Base-by-base conservation (phyloP, 148 eudicot species). In the Nepenthes gracilis region DNA sequence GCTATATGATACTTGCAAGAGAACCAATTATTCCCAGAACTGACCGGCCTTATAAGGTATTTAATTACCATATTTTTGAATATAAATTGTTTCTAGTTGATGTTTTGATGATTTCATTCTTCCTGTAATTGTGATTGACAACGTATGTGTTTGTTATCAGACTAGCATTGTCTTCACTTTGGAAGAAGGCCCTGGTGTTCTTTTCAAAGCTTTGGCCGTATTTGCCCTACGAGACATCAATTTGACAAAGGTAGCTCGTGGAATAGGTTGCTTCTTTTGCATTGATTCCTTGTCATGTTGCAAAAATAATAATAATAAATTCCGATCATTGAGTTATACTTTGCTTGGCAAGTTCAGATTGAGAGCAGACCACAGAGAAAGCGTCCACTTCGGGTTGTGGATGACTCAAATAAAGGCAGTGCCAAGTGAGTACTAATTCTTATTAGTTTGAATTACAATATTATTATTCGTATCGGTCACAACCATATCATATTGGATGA, bases 281-380 rank as follows among this genome's bases (percentile, higher is more conserved):
- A 33, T 23, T 23, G 23, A 23, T 23, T 23, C 23, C 23, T 23
- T 52, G 11, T 11, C 15, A n/a, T n/a, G 4, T 10, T 49, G 23
- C 23, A 23, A 23, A 23, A 23, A 23, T 23, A 23, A 23, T 23
- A 2, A 12, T 11, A n/a, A 11, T n/a, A 11, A 49, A 12, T 2
- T 49, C 15, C 54, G 58, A 12, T 64, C 35, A 47, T 47, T 64
- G 14, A 23, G 33, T 23, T 23, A 70, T 45, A 9, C 40, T 65
- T 34, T 59, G 52, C 55, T 57, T 63, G 48, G 40, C 49, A 51
- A 45, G 55, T 72, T 55, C 70, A 93, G 99, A 93, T 93, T 35
- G 97, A 93, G 74, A 89, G 99, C 78, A 86, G 95, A 23, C 99
- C 99, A 33, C 99, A 86, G 66, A 82, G 73, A 67, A 86, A 78